Conservation (phyloP, 805 yeast species). For the Candida ovalis region DNA sequence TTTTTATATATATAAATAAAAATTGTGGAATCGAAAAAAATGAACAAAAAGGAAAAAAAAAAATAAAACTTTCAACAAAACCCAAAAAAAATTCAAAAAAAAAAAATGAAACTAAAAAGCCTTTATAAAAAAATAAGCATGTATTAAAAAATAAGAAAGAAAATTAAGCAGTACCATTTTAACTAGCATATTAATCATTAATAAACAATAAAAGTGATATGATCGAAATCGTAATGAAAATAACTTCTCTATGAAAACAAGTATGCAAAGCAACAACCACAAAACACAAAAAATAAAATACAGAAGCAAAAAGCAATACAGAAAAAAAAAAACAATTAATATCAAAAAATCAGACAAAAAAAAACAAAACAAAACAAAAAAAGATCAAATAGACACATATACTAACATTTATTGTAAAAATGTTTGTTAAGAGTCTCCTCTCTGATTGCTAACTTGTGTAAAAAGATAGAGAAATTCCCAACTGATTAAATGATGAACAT, state of each 20-base stretch:
- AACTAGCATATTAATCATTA: background rate
- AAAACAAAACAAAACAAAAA: background rate
- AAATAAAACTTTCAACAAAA: background rate
- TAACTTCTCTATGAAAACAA: background rate
- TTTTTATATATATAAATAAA: background rate
- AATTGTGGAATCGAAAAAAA: background rate
- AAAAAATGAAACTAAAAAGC: background rate
- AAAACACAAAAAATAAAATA: background rate
- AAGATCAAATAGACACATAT: background rate
- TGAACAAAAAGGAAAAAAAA: background rate
- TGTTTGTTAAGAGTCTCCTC: background rate
- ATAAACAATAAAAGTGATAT: background rate
- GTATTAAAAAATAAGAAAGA: background rate
- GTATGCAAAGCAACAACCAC: background rate
- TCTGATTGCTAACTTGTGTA: background rate
- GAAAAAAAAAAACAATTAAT: background rate
- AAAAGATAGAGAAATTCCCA: background rate
- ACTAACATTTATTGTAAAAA: background rate
- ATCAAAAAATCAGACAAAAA: background rate
- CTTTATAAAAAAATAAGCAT: background rate
- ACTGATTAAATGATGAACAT: background rate
- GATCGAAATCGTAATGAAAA: background rate
- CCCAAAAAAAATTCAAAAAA: background rate
- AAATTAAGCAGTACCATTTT: slow-evolving; percentile 1
- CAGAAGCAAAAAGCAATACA: background rate